Base-by-base conservation (phyloP, 1,284 basidiomycete species). In the Flammula alnicola region DNA sequence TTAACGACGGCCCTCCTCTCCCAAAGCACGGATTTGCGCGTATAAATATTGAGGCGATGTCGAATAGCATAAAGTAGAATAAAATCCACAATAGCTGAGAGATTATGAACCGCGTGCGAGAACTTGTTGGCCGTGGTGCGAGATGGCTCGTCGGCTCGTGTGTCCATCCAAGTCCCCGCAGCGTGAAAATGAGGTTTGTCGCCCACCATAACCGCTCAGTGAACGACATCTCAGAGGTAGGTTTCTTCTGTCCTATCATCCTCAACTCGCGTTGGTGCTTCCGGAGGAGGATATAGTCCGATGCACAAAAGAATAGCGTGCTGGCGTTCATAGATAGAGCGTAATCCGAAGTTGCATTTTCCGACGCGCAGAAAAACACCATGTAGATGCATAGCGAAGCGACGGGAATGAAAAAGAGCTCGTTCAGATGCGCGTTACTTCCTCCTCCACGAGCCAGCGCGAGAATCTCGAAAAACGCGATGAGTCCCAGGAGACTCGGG, bases 151-250 rank as follows among this genome's bases (percentile, higher is more conserved):
- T 43, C 5, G 54, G 41, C 47, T 51, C 55, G 23, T 57, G 57
- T 32, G 47, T 39, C 57, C 57, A 61, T 9, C 55, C 55, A 10
- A 61, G 42, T 3, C 57, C 59, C 14, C 59, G 57, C 5, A 53
- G 42, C 17, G 45, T 57, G 11, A 46, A 32, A 14, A 53, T 46
- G 10, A 59, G 42, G n/a, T 39, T 17, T 2, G 51, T 25, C 8
- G 51, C 57, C 59, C 57, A 59, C n/a, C 29, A 10, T n/a, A 59
- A 20, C 25, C 59, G 29, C 12, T 26, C 38, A 20, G 29, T 16
- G 5, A 49, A 35, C 7, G 50, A 17, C 36, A 44, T 43, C 14
- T 43, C 16, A 9, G 47, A 31, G 11, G 43, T 51, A 30, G 41
- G 10, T 7, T 35, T 41, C 19, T 42, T 32, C 20, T 57, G 48